Evolutionary conservation across 2,329 filamentous ascomycete species (phyloP).

Genomic region (Ophiostoma tasmaniense): DNA sequence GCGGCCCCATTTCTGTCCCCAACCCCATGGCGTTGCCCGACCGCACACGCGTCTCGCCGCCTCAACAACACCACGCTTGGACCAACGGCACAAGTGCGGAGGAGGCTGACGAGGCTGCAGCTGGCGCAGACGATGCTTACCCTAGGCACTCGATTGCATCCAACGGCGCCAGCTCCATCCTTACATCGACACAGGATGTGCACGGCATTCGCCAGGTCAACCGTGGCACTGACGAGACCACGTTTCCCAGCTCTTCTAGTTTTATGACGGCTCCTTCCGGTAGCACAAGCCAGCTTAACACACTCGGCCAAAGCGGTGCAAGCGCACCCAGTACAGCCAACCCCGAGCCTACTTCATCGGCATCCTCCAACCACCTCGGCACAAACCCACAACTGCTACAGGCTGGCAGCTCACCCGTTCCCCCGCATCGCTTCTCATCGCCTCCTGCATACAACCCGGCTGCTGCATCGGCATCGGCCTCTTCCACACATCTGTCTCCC

Average conservation of each 20-base stretch:
- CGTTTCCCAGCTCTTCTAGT: background rate
- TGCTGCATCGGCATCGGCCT: conserved; percentile 23
- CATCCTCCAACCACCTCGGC: conserved; percentile 6
- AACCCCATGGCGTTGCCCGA: conserved; percentile 15
- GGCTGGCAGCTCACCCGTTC: conserved; percentile 9
- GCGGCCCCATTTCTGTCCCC: conserved; percentile 17
- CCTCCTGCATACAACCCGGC: conserved; percentile 48
- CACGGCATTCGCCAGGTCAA: conserved; percentile 25
- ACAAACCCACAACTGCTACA: conserved; percentile 5
- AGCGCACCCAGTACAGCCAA: conserved; percentile 7
- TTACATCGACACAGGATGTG: conserved; percentile 28
- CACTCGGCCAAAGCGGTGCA: background rate
- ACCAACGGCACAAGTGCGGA: conserved; percentile 6
- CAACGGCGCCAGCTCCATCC: conserved; percentile 26
- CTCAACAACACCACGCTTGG: conserved; percentile 1
- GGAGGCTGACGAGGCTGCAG: conserved; percentile 12
- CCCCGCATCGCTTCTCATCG: conserved; percentile 54
- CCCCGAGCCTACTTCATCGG: conserved; percentile 1
- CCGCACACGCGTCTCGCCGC: conserved; percentile 11
- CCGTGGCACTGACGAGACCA: conserved; percentile 17
- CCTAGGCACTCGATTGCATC: conserved; percentile 31
- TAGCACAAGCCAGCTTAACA: background rate
- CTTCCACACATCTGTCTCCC: conserved; percentile 44
- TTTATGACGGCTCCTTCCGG: background rate
- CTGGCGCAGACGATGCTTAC: conserved; percentile 19